A percentile compares a stretch with the other conserved stretches of the same genome.
Evolutionary conservation across 2,329 filamentous ascomycete species (phyloP).

Genomic region (Aureobasidium sp.): DNA sequence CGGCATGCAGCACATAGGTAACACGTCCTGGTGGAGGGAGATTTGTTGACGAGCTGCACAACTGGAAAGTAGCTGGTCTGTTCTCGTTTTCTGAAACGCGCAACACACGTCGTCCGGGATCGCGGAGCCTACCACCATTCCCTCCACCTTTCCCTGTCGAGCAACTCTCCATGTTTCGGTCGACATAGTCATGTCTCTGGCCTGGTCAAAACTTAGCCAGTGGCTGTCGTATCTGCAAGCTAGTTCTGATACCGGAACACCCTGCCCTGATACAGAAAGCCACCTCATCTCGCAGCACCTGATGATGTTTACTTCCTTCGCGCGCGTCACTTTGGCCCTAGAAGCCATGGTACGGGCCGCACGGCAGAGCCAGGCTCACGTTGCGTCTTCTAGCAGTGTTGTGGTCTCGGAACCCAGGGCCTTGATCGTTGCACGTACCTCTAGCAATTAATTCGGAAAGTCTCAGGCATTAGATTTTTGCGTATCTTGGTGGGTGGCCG

Average conservation of each 20-base stretch:
- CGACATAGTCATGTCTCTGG: background rate
- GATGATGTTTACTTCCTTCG: background rate
- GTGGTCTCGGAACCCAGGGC: constrained; percentile 4
- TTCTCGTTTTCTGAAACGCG: constrained; percentile 7
- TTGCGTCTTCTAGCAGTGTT: background rate
- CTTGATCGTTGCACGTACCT: constrained; percentile 11
- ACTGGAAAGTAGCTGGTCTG: constrained; percentile 3
- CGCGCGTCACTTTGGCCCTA: background rate
- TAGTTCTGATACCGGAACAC: background rate
- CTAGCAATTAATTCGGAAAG: constrained; percentile 10
- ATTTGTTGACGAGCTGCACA: constrained; percentile 1
- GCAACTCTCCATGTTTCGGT: background rate
- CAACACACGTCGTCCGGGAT: constrained; percentile 5
- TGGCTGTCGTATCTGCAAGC: background rate
- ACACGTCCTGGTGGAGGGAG: background rate
- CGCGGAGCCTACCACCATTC: background rate
- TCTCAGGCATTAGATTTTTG: constrained; percentile 1
- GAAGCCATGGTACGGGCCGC: constrained; percentile 12
- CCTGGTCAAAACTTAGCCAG: background rate
- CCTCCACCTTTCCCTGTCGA: background rate
- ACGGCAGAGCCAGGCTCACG: constrained; percentile 7
- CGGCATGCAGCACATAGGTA: background rate
- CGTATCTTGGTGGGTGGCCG: constrained; percentile 6
- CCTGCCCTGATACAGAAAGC: background rate
- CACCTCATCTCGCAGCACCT: background rate